Evolutionary conservation across 2,329 filamentous ascomycete genomes (phyloP), one percentile per base, ranked within the genome.

Genomic region (Epichloe hybrida): DNA sequence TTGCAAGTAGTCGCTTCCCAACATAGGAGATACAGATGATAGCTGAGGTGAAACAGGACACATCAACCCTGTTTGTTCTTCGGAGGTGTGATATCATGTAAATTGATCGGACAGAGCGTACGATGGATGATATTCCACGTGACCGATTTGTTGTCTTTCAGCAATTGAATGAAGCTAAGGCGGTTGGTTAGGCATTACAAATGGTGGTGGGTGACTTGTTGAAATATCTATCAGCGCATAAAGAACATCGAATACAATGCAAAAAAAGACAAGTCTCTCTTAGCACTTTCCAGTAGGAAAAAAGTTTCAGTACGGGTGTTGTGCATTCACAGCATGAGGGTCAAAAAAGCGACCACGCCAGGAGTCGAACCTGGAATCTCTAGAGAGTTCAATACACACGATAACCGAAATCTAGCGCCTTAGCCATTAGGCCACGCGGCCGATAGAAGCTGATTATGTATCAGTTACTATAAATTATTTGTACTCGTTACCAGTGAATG

Each of bases 381-480:
- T 64, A 69, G 66, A 69, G 66, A 31, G 37, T 17, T 17, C 17
- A n/a, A n/a, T n/a, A n/a, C n/a, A n/a, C n/a, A n/a, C n/a, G n/a
- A n/a, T n/a, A 52, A 60, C 66, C 66, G 66, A 69, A 69, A 69
- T 69, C 66, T 69, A 64, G 63, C 66, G 66, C 66, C 64, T 65
- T 69, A 68, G 56, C 66, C 66, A 69, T 69, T 69, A 65, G 63
- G 66, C 66, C 65, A 69, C 65, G 66, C 66, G 66, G 66, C 66
- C 64, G 56, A 57, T 63, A 49, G n/a, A n/a, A n/a, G n/a, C n/a
- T n/a, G n/a, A n/a, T n/a, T n/a, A n/a, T n/a, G n/a, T n/a, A n/a
- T n/a, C n/a, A n/a, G n/a, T n/a, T n/a, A n/a, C n/a, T n/a, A n/a
- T n/a, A n/a, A n/a, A n/a, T n/a, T n/a, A n/a, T n/a, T n/a, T n/a